A percentile compares a stretch with the other conserved stretches of the same genome.
phyloP scores from a whole-genome alignment of 768 basidiomycete species.

The Inosperma sp. region DNA sequence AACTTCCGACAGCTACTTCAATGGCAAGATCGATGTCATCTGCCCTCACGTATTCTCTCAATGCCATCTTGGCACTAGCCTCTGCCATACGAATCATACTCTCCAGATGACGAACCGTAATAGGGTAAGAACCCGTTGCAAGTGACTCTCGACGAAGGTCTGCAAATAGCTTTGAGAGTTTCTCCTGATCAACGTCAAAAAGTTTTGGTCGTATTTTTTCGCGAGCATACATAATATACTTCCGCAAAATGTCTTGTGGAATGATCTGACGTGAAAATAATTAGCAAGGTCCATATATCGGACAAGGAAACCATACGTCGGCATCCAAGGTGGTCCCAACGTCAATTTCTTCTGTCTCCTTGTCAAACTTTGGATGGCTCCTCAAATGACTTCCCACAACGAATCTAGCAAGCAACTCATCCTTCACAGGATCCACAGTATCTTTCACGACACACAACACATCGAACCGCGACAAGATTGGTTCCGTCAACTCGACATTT shows the following conservation, averaged over 20 bases:
- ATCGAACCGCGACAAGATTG: conserved; percentile 96
- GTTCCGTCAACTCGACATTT: conserved; percentile 97
- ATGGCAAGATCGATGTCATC: conserved; percentile 98
- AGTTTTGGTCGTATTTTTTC: conserved; percentile 91
- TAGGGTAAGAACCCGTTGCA: conserved; percentile 97
- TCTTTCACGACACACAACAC: conserved; percentile 98
- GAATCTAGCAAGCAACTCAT: conserved; percentile 93
- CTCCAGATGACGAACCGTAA: conserved; percentile 96
- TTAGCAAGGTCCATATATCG: conserved; percentile 7
- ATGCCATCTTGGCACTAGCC: conserved; percentile 96
- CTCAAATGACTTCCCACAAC: conserved; percentile 97
- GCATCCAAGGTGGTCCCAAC: conserved; percentile 87
- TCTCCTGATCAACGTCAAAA: conserved; percentile 93
- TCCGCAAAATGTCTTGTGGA: conserved; percentile 91
- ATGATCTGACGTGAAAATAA: conserved; percentile 62
- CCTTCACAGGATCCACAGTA: conserved; percentile 92
- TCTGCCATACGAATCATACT: conserved; percentile 99
- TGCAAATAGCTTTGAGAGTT: conserved; percentile 87
- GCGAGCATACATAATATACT: conserved; percentile 98
- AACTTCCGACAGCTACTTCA: conserved; percentile 90
- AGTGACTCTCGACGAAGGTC: conserved; percentile 94
- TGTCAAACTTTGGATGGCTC: conserved; percentile 90
- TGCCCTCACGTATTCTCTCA: conserved; percentile 90
- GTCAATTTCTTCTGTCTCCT: conserved; percentile 85
- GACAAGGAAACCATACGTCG: conserved; percentile 58